Base-by-base conservation (phyloP, 441 rosid genomes). In the Flueggea neowawraea region DNA sequence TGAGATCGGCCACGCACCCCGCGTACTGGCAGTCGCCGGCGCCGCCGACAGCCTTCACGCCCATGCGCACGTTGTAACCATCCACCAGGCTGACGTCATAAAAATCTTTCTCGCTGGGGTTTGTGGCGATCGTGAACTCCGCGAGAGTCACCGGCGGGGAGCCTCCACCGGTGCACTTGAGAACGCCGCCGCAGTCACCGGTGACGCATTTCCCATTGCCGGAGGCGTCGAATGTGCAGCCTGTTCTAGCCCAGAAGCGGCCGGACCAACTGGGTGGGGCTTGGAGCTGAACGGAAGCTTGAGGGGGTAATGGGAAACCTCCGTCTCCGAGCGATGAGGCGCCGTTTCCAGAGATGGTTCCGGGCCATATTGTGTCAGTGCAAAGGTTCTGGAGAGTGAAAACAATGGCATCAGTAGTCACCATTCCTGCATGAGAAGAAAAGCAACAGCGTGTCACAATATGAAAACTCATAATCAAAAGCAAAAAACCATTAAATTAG, bases 71-170 rank as follows among this genome's bases (percentile, higher is more conserved):
- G 49, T 94, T 90, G 83, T 94, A 90, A 2, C 98, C 98, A 65
- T 93, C 98, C 15, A 93, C 98, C 0, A 93, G 82, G 51, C 98
- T 93, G 41, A 90, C 92, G 69, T 93, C 98, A 63, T 94, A 91
- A 68, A 87, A 94, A 62, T 94, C 98, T 71, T 76, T 84, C 12
- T 74, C 86, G 9, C 47, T 31, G 0, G 75, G 36, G 57, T 41
- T 55, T 2, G 79, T 55, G 16, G 80, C 88, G 11, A 85, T 71
- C 12, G 98, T 94, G 79, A 94, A 87, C 66, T 90, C 98, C 3
- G 67, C 96, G 0, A 89, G 78, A 13, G 83, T 71, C 2, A 77
- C 88, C 0, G 97, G 98, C 12, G 97, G 95, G 3, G 53, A 73
- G 7, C 97, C 97, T 3, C 90, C 91, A 32, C 86, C 85, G 22